A percentile compares a stretch with the other conserved stretches of the same genome.
phyloP scores from a whole-genome alignment of 768 basidiomycete species.

The Suillus occidentalis region DNA sequence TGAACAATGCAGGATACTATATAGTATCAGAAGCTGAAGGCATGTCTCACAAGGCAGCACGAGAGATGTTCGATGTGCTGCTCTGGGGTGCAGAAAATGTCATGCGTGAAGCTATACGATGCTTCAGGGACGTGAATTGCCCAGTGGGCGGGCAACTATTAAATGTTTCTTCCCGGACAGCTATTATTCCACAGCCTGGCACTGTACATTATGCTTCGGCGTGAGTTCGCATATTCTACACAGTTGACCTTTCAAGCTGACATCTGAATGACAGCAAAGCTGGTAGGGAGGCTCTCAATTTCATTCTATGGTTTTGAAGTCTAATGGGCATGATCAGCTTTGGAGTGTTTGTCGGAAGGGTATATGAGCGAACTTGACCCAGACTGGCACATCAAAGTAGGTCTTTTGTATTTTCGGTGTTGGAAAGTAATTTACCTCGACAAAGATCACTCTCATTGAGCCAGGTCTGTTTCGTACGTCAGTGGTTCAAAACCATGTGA shows the following conservation, averaged over 20 bases:
- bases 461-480: conserved; percentile 28
- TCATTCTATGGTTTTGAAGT: background rate
- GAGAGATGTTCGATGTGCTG: conserved; percentile 48
- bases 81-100: conserved; percentile 35
- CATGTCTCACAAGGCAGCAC: conserved; percentile 80
- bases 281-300: conserved; percentile 12
- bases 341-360: conserved; percentile 33
- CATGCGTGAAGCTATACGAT: conserved; percentile 32
- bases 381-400: conserved; percentile 36
- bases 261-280: conserved; percentile 19
- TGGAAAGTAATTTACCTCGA: conserved; percentile 1
- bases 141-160: conserved; percentile 35
- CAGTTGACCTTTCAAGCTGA: conserved; percentile 6
- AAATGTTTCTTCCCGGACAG: conserved; percentile 35
- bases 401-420: background rate
- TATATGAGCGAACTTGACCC: conserved; percentile 35
- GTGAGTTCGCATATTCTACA: conserved; percentile 20
- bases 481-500: conserved; percentile 9
- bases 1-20: conserved; percentile 42
- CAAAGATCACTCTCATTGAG: conserved; percentile 22
- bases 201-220: conserved; percentile 26
- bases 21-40: conserved; percentile 63
- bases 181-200: conserved; percentile 20
- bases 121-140: conserved; percentile 38
- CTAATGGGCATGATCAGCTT: conserved; percentile 21